Evolutionary conservation across 1,139 yeast genomes (phyloP), one percentile per base, ranked within the genome.

Genomic region (Eremothecium gossypii): DNA sequence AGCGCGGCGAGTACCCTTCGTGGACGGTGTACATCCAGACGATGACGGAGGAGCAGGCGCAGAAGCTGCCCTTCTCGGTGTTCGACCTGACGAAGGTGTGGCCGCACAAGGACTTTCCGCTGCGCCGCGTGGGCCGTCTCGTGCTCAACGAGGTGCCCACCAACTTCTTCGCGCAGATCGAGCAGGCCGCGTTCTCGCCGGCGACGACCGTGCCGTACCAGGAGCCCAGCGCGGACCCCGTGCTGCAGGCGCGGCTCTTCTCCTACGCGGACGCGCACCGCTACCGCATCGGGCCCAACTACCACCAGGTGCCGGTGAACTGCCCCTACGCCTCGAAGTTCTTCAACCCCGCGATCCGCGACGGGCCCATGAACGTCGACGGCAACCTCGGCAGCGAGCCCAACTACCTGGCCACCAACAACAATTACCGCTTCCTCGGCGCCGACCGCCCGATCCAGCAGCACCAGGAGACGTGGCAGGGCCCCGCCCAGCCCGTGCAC

Each of bases 331-430:
- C 70, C 2, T 53, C 64, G n/a, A 60, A 57, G 41, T 62, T 63
- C 23, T 69, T 83, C 76, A 68, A 76, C 67, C 83, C 84, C 49
- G 71, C 76, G 64, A 76, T 80, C 61, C 79, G 97, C 66, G 96
- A 87, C 61, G 97, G 97, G 62, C 73, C 77, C 41, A 82, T 85
- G 93, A 68, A 67, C 48, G 86, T 85, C 43, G 79, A 83, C 61
- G 91, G 87, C 45, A 89, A 89, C 74, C 76, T 83, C 63, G 96
- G 96, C 41, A 64, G 77, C 45, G 75, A 76, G 56, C 95, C 96
- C 61, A 87, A 86, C 68, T 83, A 83, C 65, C 69, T 78, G 53
- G 79, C 80, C 41, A 69, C 81, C 32, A 41, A 55, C 37, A 63
- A 68, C 53, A 38, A 41, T 14, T 57, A 58, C 44, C 66, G 74